Evolutionary conservation across 2,329 filamentous ascomycete genomes (phyloP).

Genomic region (Septoria petroselini): DNA sequence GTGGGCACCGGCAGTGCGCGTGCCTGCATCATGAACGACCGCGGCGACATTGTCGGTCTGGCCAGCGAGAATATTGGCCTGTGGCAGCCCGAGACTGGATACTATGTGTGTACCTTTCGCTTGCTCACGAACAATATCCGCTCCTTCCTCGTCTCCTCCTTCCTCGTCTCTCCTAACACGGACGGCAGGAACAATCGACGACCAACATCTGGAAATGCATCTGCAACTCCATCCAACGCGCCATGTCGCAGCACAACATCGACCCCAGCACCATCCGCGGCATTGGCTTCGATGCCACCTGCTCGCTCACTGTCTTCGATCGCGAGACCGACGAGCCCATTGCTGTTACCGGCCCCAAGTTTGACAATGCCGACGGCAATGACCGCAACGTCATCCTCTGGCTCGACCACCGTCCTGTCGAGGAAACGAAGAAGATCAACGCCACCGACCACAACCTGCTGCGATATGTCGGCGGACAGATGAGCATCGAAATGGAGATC

Average conservation of each 20-base stretch:
- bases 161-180: too few relatives aligned
- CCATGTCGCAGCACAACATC: constrained; percentile 76
- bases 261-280: constrained; percentile 74
- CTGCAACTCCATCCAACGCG: constrained; percentile 79
- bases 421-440: constrained; percentile 92
- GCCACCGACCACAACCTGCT: constrained; percentile 86
- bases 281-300: constrained; percentile 98
- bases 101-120: constrained; percentile 51
- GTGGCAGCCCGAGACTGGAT: constrained; percentile 54
- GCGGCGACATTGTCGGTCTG: constrained; percentile 74
- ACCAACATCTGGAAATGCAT: constrained; percentile 96
- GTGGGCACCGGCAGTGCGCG: constrained; percentile 94
- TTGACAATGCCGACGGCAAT: constrained; percentile 69
- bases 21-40: constrained; percentile 89
- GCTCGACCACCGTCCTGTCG: constrained; percentile 90
- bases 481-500: constrained; percentile 99
- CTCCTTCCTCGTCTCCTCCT: too few relatives aligned
- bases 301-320: constrained; percentile 87
- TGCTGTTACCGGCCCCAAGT: constrained; percentile 83
- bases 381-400: constrained; percentile 95
- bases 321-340: constrained; percentile 87
- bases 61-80: constrained; percentile 53
- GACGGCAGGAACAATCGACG: constrained; percentile 90
- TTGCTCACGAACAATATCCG: too few relatives aligned
- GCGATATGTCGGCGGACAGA: constrained; percentile 92